Base-by-base conservation (phyloP, 2,329 filamentous ascomycete genomes). In the Alternaria angustiovoidea region DNA sequence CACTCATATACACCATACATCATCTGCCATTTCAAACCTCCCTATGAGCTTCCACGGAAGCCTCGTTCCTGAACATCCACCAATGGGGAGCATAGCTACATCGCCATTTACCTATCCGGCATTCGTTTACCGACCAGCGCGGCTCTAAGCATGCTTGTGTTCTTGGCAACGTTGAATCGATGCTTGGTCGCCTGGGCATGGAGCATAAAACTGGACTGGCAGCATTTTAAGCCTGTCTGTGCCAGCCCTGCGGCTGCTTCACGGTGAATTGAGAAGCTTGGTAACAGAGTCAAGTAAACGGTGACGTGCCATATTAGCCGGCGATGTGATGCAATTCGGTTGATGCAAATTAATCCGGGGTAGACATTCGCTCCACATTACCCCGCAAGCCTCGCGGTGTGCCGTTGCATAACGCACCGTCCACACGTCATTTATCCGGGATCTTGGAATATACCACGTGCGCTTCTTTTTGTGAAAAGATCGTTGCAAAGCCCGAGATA, bases 331-430 rank as follows among this genome's bases (percentile, higher is more conserved):
- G 16, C 26, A 36, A 6, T 7, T 26, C 24, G 39, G 26, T 48
- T 48, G 38, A 30, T 52, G 49, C 18, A 36, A 36, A 58, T 47
- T 58, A 46, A 38, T 59, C 44, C 38, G 51, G 57, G 44, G 52
- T 44, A 51, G 43, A 51, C 8, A 41, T 56, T 57, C 26, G 34
- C 58, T 57, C 58, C 58, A 51, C 57, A 56, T 32, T 51, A 43
- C 57, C 51, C 44, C 38, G 22, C 51, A 49, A 20, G 43, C 34
- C 26, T 43, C 22, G 14, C 54, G 16, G 20, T 28, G 32, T 30
- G 26, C 28, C 12, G 16, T 24, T 43, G 22, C 12, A 20, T 32
- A n/a, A 26, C 24, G 32, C 9, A 36, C 14, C 18, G 18, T 43
- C 24, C 24, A 42, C 26, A 38, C 14, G 46, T 38, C 46, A 36